Base-by-base conservation (phyloP, 768 basidiomycete genomes). In the Collybia mongolica region DNA sequence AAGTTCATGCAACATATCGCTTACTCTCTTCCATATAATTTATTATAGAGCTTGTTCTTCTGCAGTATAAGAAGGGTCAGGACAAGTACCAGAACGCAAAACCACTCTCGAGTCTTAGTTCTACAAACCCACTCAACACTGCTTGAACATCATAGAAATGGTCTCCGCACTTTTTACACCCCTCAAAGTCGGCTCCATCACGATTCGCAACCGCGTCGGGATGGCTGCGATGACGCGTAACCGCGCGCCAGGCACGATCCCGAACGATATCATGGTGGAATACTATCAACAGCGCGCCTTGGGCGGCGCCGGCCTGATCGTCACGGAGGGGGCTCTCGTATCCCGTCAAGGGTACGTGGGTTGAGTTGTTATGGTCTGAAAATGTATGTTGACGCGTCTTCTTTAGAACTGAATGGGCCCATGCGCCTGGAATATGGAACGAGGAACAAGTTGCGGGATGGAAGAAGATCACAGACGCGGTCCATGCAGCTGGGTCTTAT, bases 371-470 rank as follows among this genome's bases (percentile, higher is more conserved):
- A 11, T 22, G 24, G 18, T 8, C 29, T 19, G 6, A n/a, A 18
- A n/a, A n/a, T 14, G 20, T 24, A 5, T 29, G 12, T 17, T 28
- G 15, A 57, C 14, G 5, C 3, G 14, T n/a, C n/a, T 39, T n/a
- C 44, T n/a, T n/a, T 44, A 76, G 76, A 8, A 68, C 74, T 11
- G 72, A 75, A 54, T 77, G 72, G 71, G 67, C 65, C 6, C 58
- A 70, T 54, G 72, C 72, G 1, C 76, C 76, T 12, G 78, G 78
- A 4, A 72, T 79, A 22, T 79, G 76, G 75, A 72, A 61, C 51
- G 54, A 66, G 8, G 70, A 73, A 26, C 76, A 79, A 51, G 64
- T 74, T 8, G 54, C 55, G 15, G 76, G 61, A 3, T 80, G 78
- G 77, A 76, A 70, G 52, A 71, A 67, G 41, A 64, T 82, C 43